Evolutionary conservation across 2,329 filamentous ascomycete species (phyloP), one percentile per base, ranked within the genome.

Genomic region (Fusarium haematococcum): DNA sequence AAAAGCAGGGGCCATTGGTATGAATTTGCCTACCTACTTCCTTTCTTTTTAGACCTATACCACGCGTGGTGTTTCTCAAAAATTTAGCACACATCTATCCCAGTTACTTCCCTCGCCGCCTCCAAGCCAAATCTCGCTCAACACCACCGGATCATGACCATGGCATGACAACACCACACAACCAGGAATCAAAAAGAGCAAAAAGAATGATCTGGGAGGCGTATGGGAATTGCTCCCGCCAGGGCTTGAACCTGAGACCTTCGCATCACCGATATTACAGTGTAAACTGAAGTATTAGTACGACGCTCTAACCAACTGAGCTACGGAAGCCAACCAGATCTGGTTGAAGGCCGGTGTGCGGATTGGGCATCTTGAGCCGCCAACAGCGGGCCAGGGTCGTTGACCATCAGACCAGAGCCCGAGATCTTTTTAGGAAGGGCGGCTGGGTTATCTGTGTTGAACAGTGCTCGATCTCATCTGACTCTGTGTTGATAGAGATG

Each of bases 231-330:
- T 79, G 79, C 76, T 78, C 76, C 77, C 77, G 74, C 76, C 76
- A 78, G 77, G 79, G 78, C 77, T 80, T 78, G 79, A 80, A 80
- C 79, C 78, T 78, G 75, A 79, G 79, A 79, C 79, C 79, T 78
- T 75, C 77, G 78, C 79, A 80, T 80, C 27, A 52, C 48, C 27
- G 25, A 52, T 52, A 52, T 52, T 52, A 52, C 48, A 52, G 48
- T 52, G 48, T 52, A n/a, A 32, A 52, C 48, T 71, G 65, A 71
- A 77, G 70, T 80, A 80, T 80, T 80, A 80, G 79, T 79, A 79
- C 79, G 76, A 80, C 73, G 79, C 77, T 78, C 77, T 80, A 80
- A 80, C 79, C 78, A 80, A 79, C 78, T 80, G 76, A 79, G 78
- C 79, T 80, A 80, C 72, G 43, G 43, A 48, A 48, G 43, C 43